phyloP scores from a whole-genome alignment of 2,329 filamentous ascomycete genomes.

The Onygenales sp. region DNA sequence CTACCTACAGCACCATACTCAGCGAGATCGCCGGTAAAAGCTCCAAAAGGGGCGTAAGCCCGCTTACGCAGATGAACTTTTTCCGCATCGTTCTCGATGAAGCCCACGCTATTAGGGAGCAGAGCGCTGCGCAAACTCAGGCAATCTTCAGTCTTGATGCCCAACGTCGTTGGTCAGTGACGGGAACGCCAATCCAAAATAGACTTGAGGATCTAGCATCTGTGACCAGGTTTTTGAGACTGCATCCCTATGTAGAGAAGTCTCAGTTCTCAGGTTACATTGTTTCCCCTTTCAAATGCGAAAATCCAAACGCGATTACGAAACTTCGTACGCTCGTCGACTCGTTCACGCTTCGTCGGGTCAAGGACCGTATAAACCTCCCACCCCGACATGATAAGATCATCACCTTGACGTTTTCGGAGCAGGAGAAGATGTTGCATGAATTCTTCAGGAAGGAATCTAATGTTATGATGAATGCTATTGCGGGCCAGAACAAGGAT shows the following conservation, averaged over 20 bases:
- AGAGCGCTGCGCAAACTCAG: slow-evolving; percentile 70
- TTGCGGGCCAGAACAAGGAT: slow-evolving; percentile 56
- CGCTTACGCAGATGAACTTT: slow-evolving; percentile 74
- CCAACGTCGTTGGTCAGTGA: slow-evolving; percentile 88
- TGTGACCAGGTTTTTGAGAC: slow-evolving; percentile 71
- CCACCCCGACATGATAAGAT: slow-evolving; percentile 64
- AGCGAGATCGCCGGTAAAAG: slow-evolving; percentile 62
- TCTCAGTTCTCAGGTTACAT: slow-evolving; percentile 70
- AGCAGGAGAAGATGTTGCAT: slow-evolving; percentile 68
- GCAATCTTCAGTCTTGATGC: slow-evolving; percentile 72
- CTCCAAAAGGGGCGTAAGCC: slow-evolving; percentile 49
- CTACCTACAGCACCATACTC: slow-evolving; percentile 81
- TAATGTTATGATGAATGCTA: slow-evolving; percentile 65
- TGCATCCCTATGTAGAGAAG: slow-evolving; percentile 76
- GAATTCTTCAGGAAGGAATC: slow-evolving; percentile 77
- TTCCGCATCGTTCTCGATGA: slow-evolving; percentile 92
- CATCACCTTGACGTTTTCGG: slow-evolving; percentile 63
- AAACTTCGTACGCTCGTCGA: slow-evolving; percentile 85
- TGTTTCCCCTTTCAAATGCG: slow-evolving; percentile 74
- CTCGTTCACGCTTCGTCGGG: slow-evolving; percentile 81
- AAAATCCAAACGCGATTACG: slow-evolving; percentile 58
- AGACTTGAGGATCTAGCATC: slow-evolving; percentile 82
- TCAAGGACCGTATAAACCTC: slow-evolving; percentile 85
- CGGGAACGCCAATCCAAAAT: slow-evolving; percentile 92
- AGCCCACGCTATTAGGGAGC: slow-evolving; percentile 87